These are phyloP conservation scores for Microbotryum lychnidis-dioicae DNA, from an alignment of 1,284 basidiomycete species.

Conservation along the genomic window DNA sequence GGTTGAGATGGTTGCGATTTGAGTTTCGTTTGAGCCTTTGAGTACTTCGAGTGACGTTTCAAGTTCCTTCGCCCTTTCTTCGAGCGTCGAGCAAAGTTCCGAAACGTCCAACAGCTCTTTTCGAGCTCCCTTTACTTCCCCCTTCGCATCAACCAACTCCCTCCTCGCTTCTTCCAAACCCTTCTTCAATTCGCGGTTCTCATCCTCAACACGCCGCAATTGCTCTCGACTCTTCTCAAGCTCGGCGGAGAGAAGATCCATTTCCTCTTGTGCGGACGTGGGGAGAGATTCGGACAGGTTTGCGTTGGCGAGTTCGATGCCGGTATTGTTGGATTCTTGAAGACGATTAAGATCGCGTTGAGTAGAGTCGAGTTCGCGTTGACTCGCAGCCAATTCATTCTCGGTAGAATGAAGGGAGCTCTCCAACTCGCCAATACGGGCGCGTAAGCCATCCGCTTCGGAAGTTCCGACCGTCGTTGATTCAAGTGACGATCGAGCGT, in stretches of 20 bases:
- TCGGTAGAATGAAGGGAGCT: background rate
- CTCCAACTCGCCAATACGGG: too few relatives aligned
- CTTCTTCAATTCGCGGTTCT: slow-evolving; percentile 14
- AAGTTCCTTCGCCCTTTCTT: background rate
- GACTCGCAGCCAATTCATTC: slow-evolving; percentile 6
- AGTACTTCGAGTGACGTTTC: background rate
- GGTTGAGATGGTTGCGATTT: background rate
- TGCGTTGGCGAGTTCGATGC: slow-evolving; percentile 3
- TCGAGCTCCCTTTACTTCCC: background rate
- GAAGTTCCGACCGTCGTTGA: background rate
- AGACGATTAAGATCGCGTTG: slow-evolving; percentile 15
- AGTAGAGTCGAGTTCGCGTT: slow-evolving; percentile 11
- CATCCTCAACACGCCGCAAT: slow-evolving; percentile 4
- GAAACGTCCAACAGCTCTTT: slow-evolving; percentile 2
- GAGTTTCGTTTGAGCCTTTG: background rate
- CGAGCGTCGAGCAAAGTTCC: background rate
- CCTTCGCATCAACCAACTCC: slow-evolving; percentile 17
- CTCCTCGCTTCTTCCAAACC: slow-evolving; percentile 17
- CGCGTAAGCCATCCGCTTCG: too few relatives aligned
- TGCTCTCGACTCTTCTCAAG: slow-evolving; percentile 14
- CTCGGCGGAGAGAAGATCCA: slow-evolving; percentile 2
- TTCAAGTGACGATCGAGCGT: background rate
- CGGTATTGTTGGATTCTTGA: background rate
- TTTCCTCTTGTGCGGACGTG: background rate
- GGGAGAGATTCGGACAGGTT: slow-evolving; percentile 7